Evolutionary conservation across 2,329 filamentous ascomycete genomes (phyloP), one percentile per base, ranked within the genome.

Genomic region (Hymenoscyphus salicellus): DNA sequence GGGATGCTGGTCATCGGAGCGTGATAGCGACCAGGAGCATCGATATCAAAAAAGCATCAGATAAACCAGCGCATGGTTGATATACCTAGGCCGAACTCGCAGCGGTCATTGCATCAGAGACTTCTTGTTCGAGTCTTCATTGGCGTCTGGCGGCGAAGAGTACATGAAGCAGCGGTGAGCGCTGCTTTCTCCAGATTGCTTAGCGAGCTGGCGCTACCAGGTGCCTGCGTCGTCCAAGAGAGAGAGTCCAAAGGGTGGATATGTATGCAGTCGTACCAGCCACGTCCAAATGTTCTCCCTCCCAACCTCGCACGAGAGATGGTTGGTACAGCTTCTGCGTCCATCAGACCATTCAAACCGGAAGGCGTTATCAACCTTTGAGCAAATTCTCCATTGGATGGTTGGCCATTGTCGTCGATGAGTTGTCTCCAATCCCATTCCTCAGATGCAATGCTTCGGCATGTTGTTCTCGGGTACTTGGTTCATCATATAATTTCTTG

Each of bases 141-240:
- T 66, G 62, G 65, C 41, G 67, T 63, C 28, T 67, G 23, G 46
- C 52, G 46, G 62, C 58, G 52, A 59, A 38, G 62, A 62, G 43
- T 52, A 66, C 20, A 43, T 63, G 32, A 69, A 68, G 56, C 60
- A 69, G 69, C 69, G 69, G 69, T 70, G 69, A 66, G 64, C 28
- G 58, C 38, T 52, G 36, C 43, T 46, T 32, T 64, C 38, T 65
- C 62, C 62, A 59, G 55, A 20, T 61, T 46, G 28, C 49, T 58
- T 64, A 60, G 33, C 52, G 62, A 58, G 46, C 16, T 55, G 46
- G 56, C 32, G 32, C 57, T 49, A 30, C 56, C 55, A 32, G 20
- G 17, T 52, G 28, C 52, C 56, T 32, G 52, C 20, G 20, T 60
- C 41, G 16, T 60, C 23, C 33, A 41, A 60, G 30, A 30, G 20